Percentiles rank a stretch among this genome's conserved stretches.
These are phyloP conservation scores for Leccinum fibrillosum DNA, from an alignment of 768 basidiomycete species.

Conservation along the genomic window DNA sequence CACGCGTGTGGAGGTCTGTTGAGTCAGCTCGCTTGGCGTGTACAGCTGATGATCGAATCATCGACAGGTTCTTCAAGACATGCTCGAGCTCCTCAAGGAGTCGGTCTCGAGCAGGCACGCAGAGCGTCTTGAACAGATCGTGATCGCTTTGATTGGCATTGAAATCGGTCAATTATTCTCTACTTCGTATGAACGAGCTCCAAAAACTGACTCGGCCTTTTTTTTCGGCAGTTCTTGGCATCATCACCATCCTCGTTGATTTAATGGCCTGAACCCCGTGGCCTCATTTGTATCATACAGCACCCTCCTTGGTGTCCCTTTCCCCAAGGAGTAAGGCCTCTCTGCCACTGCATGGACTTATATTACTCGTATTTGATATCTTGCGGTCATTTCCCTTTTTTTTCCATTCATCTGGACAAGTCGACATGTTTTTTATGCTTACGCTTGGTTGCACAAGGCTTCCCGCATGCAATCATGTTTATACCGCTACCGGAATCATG, in stretches of 20 bases:
- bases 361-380: conserved; percentile 7
- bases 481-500: conserved; percentile 1
- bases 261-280: conserved; percentile 47
- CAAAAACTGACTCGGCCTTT: not conserved
- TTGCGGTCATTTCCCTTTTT: not conserved
- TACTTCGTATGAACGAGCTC: not conserved
- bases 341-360: conserved; percentile 5
- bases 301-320: conserved; percentile 1
- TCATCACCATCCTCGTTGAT: conserved; percentile 88
- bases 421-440: not conserved
- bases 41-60: conserved; percentile 1
- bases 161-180: conserved; percentile 62
- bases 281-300: conserved; percentile 12
- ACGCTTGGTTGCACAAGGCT: not conserved
- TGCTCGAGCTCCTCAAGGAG: conserved; percentile 93
- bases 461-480: not conserved
- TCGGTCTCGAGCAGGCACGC: conserved; percentile 89
- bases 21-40: conserved; percentile 1
- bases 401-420: not conserved
- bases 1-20: conserved; percentile 81
- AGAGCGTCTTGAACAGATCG: conserved; percentile 89
- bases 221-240: conserved; percentile 64
- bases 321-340: conserved; percentile 3
- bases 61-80: conserved; percentile 86
- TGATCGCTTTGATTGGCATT: conserved; percentile 86